Evolutionary conservation across 345 rosid genomes (phyloP).

Genomic region (Rubroshorea leprosula): DNA sequence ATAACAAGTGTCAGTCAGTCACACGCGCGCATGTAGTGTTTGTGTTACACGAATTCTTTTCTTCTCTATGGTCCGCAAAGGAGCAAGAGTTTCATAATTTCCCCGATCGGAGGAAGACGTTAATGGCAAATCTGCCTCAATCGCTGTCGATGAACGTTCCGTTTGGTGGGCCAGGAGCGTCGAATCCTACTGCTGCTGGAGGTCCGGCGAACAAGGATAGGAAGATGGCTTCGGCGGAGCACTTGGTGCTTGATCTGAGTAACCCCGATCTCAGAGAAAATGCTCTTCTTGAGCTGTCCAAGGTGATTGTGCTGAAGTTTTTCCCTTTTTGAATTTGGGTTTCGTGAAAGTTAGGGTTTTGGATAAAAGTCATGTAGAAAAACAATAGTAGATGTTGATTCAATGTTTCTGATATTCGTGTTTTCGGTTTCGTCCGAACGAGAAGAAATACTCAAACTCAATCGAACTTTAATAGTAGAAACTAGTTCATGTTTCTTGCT

Average conservation of each 20-base stretch:
- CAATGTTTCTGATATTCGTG: background rate
- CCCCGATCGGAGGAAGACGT: background rate
- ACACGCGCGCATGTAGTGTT: too few relatives aligned
- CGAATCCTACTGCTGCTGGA: constrained; percentile 22
- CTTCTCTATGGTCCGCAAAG: background rate
- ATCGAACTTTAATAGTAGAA: constrained; percentile 1
- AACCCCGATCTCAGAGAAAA: constrained; percentile 91
- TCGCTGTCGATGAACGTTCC: constrained; percentile 60
- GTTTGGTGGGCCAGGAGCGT: constrained; percentile 42
- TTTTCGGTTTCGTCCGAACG: background rate
- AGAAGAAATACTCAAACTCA: background rate
- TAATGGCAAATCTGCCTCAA: constrained; percentile 68
- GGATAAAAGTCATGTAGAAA: background rate
- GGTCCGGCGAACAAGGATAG: constrained; percentile 69
- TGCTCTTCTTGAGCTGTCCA: constrained; percentile 46
- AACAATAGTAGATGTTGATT: background rate
- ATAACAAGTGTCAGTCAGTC: too few relatives aligned
- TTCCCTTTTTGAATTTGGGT: background rate
- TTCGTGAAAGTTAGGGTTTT: background rate
- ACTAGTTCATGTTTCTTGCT: background rate
- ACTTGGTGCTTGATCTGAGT: constrained; percentile 86
- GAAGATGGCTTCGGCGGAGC: constrained; percentile 86
- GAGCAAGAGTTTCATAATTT: background rate
- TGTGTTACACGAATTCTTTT: background rate
- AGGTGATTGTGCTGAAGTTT: constrained; percentile 18